phyloP scores from a whole-genome alignment of 1,284 basidiomycete genomes.

The Ustilago bromivora region DNA sequence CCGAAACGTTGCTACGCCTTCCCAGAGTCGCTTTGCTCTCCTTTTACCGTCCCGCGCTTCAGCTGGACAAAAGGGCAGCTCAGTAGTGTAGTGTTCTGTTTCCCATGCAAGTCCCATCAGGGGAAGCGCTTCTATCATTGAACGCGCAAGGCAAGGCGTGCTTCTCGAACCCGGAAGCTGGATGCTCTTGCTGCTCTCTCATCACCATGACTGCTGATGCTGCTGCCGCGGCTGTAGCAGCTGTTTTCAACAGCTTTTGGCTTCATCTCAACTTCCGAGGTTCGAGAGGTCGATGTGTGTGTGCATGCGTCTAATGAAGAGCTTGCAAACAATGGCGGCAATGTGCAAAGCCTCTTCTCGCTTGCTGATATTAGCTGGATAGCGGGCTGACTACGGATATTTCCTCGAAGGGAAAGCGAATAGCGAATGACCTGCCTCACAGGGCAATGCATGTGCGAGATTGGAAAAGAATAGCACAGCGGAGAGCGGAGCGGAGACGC shows the following conservation, averaged over 20 bases:
- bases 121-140: conserved; percentile 3
- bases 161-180: conserved; percentile 1
- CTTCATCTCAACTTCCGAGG: conserved; percentile 1
- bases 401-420: neutral
- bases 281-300: neutral
- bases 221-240: neutral
- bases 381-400: neutral
- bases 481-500: neutral
- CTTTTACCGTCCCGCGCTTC: conserved; percentile 7
- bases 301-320: conserved; percentile 11
- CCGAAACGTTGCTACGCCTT: neutral
- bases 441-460: neutral
- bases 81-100: neutral
- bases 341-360: conserved; percentile 4
- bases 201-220: neutral
- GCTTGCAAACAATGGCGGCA: conserved; percentile 9
- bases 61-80: neutral
- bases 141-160: neutral
- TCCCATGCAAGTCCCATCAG: conserved; percentile 3
- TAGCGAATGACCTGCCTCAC: neutral
- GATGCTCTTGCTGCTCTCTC: neutral
- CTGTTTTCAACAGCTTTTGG: neutral
- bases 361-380: neutral
- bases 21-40: neutral
- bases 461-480: neutral